Evolutionary conservation across 2,329 filamentous ascomycete genomes (phyloP), one percentile per base, ranked within the genome.

Genomic region (Beauveria scarabaeidicola): DNA sequence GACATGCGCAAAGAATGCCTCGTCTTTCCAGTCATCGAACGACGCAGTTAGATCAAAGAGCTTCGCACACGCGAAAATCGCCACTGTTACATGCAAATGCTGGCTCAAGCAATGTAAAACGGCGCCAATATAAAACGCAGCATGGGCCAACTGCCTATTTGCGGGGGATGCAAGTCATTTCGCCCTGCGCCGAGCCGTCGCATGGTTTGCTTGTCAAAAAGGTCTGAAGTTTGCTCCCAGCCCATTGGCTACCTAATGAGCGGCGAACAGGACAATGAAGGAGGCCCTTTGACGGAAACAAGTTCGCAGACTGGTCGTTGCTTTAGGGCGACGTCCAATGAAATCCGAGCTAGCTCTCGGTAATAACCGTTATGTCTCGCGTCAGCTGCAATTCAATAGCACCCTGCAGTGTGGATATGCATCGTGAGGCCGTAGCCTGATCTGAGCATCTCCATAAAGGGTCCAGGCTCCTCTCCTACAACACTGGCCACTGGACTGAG

Each of bases 161-260:
- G 55, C 44, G 44, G 55, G 46, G 55, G 23, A 51, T 41, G 21
- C 36, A 51, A 23, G 21, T 43, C 25, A 43, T 58, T 50, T 58
- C 11, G 23, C 36, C 19, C 27, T 51, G 55, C 36, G 13, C 11
- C 21, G 36, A 43, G 32, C 55, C 55, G 55, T 19, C 6, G 17
- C 29, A 23, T 58, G 23, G 55, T 58, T 58, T 58, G 55, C 36
- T 47, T 50, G 29, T 41, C 44, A 10, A n/a, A 47, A 29, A 50
- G 32, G 15, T 9, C 38, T 6, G 9, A 48, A 38, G 53, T 57
- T 57, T 57, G 53, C 53, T 56, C 8, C 25, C 27, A 25, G 10
- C 36, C 9, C 46, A 27, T 43, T 25, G 29, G 21, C 19, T n/a
- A n/a, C n/a, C n/a, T 36, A 25, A 17, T 25, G 19, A 25, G 38